Percentiles rank a stretch among this genome's conserved stretches.
Conservation (phyloP, 192 early-diverging fungal genomes). For the Polychytrium aggregatum region DNA sequence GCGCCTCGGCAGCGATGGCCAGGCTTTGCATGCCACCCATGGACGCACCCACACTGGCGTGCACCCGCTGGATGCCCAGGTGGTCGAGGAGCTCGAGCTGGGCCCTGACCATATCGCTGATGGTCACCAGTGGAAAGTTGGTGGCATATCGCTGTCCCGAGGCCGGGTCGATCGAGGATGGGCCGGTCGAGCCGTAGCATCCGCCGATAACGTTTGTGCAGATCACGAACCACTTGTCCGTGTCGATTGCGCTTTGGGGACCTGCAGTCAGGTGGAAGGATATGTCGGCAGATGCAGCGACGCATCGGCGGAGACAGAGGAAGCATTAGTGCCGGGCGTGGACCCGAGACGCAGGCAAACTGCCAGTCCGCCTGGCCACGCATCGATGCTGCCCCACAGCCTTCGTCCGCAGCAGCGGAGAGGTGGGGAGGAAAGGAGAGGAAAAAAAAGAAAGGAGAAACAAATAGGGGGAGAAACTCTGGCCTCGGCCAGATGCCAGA, state of each 20-base stretch:
- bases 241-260: slow-evolving; percentile 82
- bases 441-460: no score
- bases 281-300: no score
- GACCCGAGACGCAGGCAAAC: no score
- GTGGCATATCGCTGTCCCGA: slow-evolving; percentile 72
- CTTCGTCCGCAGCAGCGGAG: no score
- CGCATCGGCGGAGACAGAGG: no score
- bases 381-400: no score
- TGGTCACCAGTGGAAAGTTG: slow-evolving; percentile 80
- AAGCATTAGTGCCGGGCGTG: no score
- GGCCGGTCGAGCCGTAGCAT: slow-evolving; percentile 93
- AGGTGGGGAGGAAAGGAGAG: no score
- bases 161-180: slow-evolving; percentile 64
- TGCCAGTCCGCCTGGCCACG: no score
- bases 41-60: slow-evolving; percentile 76
- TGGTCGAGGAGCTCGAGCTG: slow-evolving; percentile 75
- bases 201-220: slow-evolving; percentile 95
- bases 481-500: slow-evolving; percentile 1
- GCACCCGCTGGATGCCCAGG: slow-evolving; percentile 65
- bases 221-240: slow-evolving; percentile 87
- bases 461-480: no score
- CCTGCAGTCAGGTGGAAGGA: slow-evolving; percentile 22
- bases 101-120: slow-evolving; percentile 95
- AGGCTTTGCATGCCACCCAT: slow-evolving; percentile 97
- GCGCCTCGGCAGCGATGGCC: slow-evolving; percentile 69